Percentiles rank a stretch among this genome's conserved stretches.
Conservation (phyloP, 352 stramenopile genomes). For the Achlya hypogyna region DNA sequence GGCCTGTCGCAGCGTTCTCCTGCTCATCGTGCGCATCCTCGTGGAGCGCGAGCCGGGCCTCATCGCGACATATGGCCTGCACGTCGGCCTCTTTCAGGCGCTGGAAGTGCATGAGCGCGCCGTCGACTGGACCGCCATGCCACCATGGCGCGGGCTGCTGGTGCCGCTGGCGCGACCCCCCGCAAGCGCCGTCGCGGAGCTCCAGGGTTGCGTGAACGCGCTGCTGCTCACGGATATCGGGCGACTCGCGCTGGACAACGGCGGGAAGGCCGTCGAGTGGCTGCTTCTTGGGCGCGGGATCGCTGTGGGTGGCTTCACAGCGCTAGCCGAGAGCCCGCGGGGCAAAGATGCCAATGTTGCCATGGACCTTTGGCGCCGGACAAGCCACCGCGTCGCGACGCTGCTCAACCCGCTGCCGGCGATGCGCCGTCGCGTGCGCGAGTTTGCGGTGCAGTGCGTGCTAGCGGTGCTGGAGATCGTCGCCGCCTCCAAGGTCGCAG, state of each 20-base stretch:
- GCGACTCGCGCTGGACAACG: background rate
- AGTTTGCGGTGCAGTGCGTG: conserved; percentile 73
- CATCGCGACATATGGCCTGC: conserved; percentile 48
- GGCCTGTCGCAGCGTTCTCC: conserved; percentile 44
- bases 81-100: conserved; percentile 66
- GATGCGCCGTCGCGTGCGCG: conserved; percentile 60
- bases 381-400: conserved; percentile 52
- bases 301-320: conserved; percentile 10
- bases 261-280: conserved; percentile 13
- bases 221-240: conserved; percentile 12
- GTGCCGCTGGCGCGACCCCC: conserved; percentile 42
- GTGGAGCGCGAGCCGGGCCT: conserved; percentile 62
- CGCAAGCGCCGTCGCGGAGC: conserved; percentile 4
- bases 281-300: conserved; percentile 13
- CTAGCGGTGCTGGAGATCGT: conserved; percentile 63
- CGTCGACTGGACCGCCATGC: conserved; percentile 51
- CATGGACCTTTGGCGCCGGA: conserved; percentile 60
- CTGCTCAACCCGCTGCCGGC: conserved; percentile 51
- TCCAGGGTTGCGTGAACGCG: conserved; percentile 17
- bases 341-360: conserved; percentile 27
- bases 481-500: conserved; percentile 20
- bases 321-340: conserved; percentile 9
- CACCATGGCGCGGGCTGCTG: conserved; percentile 58
- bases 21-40: conserved; percentile 67
- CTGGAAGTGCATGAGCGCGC: conserved; percentile 61